phyloP scores from a whole-genome alignment of 306 rosid genomes.

The Fagus crenata region DNA sequence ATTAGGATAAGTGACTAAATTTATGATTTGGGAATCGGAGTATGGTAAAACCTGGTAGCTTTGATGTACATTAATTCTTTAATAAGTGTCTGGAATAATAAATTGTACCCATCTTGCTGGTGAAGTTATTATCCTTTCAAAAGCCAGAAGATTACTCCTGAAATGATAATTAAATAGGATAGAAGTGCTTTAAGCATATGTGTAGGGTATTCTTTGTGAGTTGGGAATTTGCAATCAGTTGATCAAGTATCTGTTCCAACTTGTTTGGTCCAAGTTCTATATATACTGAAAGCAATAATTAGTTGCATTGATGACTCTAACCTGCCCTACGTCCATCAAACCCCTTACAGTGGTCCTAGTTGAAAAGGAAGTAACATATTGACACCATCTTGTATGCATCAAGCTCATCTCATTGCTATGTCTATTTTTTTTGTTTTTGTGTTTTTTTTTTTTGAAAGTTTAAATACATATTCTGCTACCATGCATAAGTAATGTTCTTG shows the following conservation, averaged over 20 bases:
- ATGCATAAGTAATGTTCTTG: not conserved
- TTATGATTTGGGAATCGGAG: not conserved
- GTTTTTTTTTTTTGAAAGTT: conserved; percentile 11
- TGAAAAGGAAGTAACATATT: conserved; percentile 6
- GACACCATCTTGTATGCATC: not conserved
- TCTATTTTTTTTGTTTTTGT: not conserved
- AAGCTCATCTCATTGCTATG: not conserved
- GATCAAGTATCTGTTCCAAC: no score
- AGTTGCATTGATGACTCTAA: not conserved
- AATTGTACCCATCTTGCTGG: not conserved
- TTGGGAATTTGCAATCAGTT: not conserved
- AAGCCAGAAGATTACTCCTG: conserved; percentile 2
- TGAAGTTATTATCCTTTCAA: not conserved
- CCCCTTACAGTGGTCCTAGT: not conserved
- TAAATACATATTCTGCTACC: not conserved
- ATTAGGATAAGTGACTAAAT: not conserved
- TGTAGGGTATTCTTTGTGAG: not conserved
- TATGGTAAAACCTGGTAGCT: not conserved
- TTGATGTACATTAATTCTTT: not conserved
- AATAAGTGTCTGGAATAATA: no score
- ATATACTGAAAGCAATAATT: not conserved
- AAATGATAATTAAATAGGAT: not conserved
- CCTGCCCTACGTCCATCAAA: not conserved
- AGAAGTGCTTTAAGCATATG: not conserved
- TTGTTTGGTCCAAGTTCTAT: not conserved